A percentile compares a stretch with the other conserved stretches of the same genome.
Conservation (phyloP, 805 yeast genomes). For the Pichia paraexigua region DNA sequence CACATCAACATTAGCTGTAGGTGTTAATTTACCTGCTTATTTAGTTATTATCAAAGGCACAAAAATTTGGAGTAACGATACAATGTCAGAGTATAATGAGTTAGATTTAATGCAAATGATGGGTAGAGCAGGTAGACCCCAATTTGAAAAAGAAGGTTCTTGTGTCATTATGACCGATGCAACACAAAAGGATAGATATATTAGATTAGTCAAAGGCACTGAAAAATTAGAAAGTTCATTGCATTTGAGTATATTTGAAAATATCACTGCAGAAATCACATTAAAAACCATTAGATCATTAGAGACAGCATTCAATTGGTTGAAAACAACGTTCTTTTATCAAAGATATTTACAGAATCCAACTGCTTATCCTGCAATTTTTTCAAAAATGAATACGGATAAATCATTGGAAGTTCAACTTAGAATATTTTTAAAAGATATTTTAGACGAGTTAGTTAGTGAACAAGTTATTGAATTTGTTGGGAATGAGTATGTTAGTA, state of each 20-base stretch:
- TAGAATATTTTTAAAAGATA: constrained; percentile 6
- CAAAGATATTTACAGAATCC: constrained; percentile 70
- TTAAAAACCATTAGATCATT: constrained; percentile 54
- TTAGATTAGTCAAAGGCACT: constrained; percentile 67
- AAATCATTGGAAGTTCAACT: constrained; percentile 4
- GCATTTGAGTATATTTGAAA: constrained; percentile 65
- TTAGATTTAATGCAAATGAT: constrained; percentile 80
- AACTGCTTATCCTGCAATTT: constrained; percentile 53
- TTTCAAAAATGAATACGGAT: constrained; percentile 18
- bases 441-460: constrained; percentile 27
- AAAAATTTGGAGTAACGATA: constrained; percentile 46
- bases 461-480: constrained; percentile 24
- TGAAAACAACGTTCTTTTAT: constrained; percentile 68
- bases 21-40: constrained; percentile 76
- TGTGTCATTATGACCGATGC: constrained; percentile 72
- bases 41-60: constrained; percentile 74
- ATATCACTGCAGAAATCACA: constrained; percentile 71
- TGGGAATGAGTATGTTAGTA: constrained; percentile 20
- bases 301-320: constrained; percentile 62
- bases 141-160: constrained; percentile 67
- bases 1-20: constrained; percentile 78
- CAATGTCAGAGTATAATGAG: constrained; percentile 57
- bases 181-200: constrained; percentile 61
- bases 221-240: constrained; percentile 76
- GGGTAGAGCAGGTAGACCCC: constrained; percentile 82